Conservation (phyloP, 208 protist genomes). For the Trypanosoma congolense region DNA sequence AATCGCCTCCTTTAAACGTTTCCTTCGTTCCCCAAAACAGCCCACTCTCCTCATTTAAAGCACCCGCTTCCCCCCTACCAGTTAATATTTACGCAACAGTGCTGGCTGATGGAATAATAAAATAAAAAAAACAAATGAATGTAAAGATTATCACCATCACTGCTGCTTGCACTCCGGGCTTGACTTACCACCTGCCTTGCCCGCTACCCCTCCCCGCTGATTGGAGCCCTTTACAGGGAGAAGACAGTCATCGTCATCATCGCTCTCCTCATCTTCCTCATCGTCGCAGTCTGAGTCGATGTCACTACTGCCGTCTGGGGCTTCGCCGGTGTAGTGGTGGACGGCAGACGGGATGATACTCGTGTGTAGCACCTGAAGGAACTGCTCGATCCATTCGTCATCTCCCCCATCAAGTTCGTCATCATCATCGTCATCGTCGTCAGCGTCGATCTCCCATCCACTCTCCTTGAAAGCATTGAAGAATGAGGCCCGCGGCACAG, state of each 20-base stretch:
- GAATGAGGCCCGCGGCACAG: constrained; percentile 64
- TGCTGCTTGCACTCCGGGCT: constrained; percentile 23
- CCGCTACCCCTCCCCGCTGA: not conserved
- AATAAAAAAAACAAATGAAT: no score
- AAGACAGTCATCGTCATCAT: constrained; percentile 13
- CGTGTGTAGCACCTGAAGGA: constrained; percentile 44
- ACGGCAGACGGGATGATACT: constrained; percentile 74
- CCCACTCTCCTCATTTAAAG: no score
- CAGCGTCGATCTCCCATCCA: constrained; percentile 13
- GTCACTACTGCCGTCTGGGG: constrained; percentile 68
- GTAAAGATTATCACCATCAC: no score
- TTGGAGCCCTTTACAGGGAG: not conserved
- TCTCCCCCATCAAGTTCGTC: constrained; percentile 32
- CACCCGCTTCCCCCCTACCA: no score
- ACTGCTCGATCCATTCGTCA: constrained; percentile 45
- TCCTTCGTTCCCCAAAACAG: no score
- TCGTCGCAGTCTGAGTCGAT: constrained; percentile 63
- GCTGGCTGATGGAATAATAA: no score
- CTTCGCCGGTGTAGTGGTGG: constrained; percentile 84
- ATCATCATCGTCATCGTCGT: constrained; percentile 6
- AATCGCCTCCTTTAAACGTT: no score
- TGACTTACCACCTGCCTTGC: not conserved
- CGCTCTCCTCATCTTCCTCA: constrained; percentile 72
- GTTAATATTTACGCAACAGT: no score
- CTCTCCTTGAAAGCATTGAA: constrained; percentile 72